Evolutionary conservation across 352 stramenopile species (phyloP).

Genomic region (Phytophthora pini): DNA sequence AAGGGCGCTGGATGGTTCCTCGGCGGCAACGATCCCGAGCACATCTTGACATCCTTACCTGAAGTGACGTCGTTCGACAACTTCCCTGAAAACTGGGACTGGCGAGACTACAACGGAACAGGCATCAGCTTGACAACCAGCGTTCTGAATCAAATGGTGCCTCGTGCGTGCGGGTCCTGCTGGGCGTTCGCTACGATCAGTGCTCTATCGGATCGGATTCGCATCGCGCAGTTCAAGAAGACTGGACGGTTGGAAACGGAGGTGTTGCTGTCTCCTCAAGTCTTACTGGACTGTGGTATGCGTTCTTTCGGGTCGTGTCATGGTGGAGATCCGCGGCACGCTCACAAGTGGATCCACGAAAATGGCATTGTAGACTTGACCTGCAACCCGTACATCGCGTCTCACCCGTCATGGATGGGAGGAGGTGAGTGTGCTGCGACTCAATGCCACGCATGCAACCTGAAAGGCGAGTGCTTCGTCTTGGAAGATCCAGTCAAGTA

Average conservation of each 20-base stretch:
- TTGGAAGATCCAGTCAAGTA: slow-evolving; percentile 69
- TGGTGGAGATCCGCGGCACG: slow-evolving; percentile 80
- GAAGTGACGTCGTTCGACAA: slow-evolving; percentile 58
- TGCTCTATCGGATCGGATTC: slow-evolving; percentile 79
- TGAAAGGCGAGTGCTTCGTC: slow-evolving; percentile 67
- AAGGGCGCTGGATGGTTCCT: slow-evolving; percentile 73
- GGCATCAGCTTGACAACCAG: slow-evolving; percentile 78
- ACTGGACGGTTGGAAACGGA: slow-evolving; percentile 61
- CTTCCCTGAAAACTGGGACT: slow-evolving; percentile 78
- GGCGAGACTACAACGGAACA: slow-evolving; percentile 81
- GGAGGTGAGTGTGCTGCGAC: slow-evolving; percentile 58
- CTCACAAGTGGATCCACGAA: slow-evolving; percentile 86
- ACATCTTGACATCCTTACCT: slow-evolving; percentile 53
- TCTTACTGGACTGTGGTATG: slow-evolving; percentile 82
- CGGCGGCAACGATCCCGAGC: slow-evolving; percentile 62
- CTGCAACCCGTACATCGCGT: slow-evolving; percentile 84
- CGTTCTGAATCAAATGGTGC: slow-evolving; percentile 84
- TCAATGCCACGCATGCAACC: slow-evolving; percentile 71
- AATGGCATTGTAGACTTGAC: slow-evolving; percentile 85
- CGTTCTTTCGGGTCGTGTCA: slow-evolving; percentile 80
- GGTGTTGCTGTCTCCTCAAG: slow-evolving; percentile 71
- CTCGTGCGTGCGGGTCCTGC: slow-evolving; percentile 77
- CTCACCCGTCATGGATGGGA: slow-evolving; percentile 79
- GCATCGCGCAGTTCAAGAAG: slow-evolving; percentile 72
- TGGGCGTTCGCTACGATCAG: slow-evolving; percentile 81